A percentile compares a stretch with the other conserved stretches of the same genome.
Evolutionary conservation across 495 filamentous ascomycete species (phyloP).

Genomic region (Venustampulla echinocandica): DNA sequence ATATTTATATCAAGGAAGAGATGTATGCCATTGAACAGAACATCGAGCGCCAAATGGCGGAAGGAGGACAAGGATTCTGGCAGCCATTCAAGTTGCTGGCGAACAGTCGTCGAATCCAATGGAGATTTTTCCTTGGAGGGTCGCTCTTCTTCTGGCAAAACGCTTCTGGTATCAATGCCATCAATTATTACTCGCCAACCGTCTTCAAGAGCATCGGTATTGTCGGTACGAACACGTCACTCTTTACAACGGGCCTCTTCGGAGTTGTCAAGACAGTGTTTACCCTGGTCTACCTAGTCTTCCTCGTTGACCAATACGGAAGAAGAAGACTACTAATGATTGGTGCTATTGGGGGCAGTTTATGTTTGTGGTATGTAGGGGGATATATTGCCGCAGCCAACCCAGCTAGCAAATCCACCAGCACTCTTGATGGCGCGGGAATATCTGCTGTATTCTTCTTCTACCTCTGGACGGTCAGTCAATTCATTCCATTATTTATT

Average conservation of each 20-base stretch:
- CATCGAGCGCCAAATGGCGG: conserved; percentile 43
- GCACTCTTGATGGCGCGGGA: conserved; percentile 43
- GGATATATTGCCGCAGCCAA: conserved; percentile 44
- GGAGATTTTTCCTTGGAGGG: conserved; percentile 57
- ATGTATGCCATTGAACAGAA: conserved; percentile 49
- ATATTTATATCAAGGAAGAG: conserved; percentile 59
- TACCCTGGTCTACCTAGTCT: conserved; percentile 50
- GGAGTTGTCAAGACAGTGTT: conserved; percentile 50
- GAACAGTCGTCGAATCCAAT: conserved; percentile 37
- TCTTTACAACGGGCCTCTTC: conserved; percentile 57
- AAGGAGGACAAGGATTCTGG: conserved; percentile 55
- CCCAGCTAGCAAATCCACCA: conserved; percentile 33
- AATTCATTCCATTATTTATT: neutral
- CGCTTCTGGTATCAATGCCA: conserved; percentile 28
- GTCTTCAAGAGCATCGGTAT: conserved; percentile 60
- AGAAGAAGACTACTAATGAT: conserved; percentile 38
- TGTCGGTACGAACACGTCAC: conserved; percentile 36
- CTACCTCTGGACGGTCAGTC: conserved; percentile 56
- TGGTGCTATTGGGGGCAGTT: conserved; percentile 42
- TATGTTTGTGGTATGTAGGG: conserved; percentile 52
- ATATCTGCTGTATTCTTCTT: conserved; percentile 71
- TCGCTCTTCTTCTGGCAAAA: conserved; percentile 65
- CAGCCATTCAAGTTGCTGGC: conserved; percentile 53
- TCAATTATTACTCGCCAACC: conserved; percentile 64
- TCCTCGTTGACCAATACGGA: conserved; percentile 64